A percentile compares a stretch with the other conserved stretches of the same genome.
Conservation (phyloP, 495 filamentous ascomycete species). For the Neurospora sp. region DNA sequence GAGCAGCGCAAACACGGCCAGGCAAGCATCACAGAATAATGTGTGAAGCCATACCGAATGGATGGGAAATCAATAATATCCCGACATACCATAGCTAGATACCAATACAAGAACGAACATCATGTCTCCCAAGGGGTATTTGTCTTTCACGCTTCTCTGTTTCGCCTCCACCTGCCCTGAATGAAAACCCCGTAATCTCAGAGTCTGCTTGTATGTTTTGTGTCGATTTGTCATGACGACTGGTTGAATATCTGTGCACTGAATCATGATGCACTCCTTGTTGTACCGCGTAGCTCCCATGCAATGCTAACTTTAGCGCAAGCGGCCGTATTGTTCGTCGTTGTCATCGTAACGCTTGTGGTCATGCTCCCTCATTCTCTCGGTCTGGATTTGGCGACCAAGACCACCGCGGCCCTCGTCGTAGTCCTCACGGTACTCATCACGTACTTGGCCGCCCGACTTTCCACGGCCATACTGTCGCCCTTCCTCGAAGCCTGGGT, state of each 20-base stretch:
- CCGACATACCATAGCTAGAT: not conserved
- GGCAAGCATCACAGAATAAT: slow-evolving; percentile 5
- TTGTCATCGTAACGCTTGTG: slow-evolving; percentile 37
- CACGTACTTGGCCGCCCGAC: slow-evolving; percentile 91
- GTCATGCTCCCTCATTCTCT: slow-evolving; percentile 51
- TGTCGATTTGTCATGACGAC: not conserved
- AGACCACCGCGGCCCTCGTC: slow-evolving; percentile 85
- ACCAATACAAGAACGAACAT: not conserved
- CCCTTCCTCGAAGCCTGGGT: slow-evolving; percentile 92
- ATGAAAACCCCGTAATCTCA: not conserved
- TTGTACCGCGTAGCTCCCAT: not conserved
- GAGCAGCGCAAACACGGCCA: not conserved
- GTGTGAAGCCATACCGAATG: not conserved
- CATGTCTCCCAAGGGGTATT: not conserved
- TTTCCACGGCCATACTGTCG: slow-evolving; percentile 86
- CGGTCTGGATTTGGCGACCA: slow-evolving; percentile 52
- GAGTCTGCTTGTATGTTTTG: not conserved
- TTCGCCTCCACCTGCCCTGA: not conserved
- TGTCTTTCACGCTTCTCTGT: not conserved
- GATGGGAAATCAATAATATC: not conserved
- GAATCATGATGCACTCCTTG: not conserved
- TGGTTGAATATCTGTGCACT: not conserved
- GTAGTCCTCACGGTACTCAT: slow-evolving; percentile 94
- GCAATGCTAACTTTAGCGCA: slow-evolving; percentile 24
- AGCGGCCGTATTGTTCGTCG: slow-evolving; percentile 27